Evolutionary conservation across 164 flowering plant genomes (phyloP), one percentile per base, ranked within the genome.

Genomic region (Magnolia changhungtana): DNA sequence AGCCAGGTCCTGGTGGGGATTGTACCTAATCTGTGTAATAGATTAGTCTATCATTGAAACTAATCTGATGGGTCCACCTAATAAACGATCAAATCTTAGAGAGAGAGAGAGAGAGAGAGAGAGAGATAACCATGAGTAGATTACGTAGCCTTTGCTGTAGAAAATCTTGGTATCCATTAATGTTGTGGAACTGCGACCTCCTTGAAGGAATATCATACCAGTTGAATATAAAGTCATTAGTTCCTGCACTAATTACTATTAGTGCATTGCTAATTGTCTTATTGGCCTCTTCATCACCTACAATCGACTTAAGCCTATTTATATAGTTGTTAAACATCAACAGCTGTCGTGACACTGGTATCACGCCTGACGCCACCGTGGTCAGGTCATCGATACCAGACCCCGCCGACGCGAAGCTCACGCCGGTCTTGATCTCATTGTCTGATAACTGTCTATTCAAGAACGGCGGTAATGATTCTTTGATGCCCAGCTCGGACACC

Each of bases 361-460:
- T 81, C 7, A 75, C 91, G 0, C 69, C 29, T 0, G 84, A 55
- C 1, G 50, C 11, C 0, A 1, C 8, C 0, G 79, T 31, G 0
- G 93, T 88, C 2, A 85, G 23, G 5, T 85, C 83, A 74, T 92
- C 95, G 45, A 31, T 79, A 0, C 97, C 97, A 0, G 92, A 79
- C 1, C 89, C 93, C 0, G 84, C 91, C 0, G 94, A 92, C 1
- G 91, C 92, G 64, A 90, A 91, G 77, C 83, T 51, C 14, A 86
- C 92, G 16, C 93, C 88, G 0, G 89, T 84, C 0, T 10, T 23
- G 0, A 91, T 31, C 0, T 90, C 92, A 0, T 73, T 9, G 8
- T 80, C 76, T 0, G 85, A 61, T 0, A 90, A 65, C 4, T 88
- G 91, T 11, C 3, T 10, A 16, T 88, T 82, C 71, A 90, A 73